Base-by-base conservation (phyloP, 192 early-diverging fungal species). In the Backusella sp. region DNA sequence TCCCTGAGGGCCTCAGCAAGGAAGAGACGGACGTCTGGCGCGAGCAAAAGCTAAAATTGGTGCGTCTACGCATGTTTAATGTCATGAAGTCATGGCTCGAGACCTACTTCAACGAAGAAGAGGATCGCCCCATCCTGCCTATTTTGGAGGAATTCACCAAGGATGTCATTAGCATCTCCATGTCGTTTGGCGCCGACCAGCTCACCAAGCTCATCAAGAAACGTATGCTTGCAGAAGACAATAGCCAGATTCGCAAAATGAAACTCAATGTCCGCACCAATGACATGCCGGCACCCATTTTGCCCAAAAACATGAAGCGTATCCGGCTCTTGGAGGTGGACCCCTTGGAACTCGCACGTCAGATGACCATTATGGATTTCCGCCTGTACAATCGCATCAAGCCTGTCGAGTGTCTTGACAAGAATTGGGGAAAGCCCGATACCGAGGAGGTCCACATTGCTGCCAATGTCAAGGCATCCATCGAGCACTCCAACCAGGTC, bases 41-140 rank as follows among this genome's bases (percentile, higher is more conserved):
- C 15, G 94, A 95, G 72, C 90, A 92, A 79, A 98, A 97, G 80
- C 82, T 91, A 65, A 95, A 91, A 72, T 91, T 94, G 21, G 89
- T 99, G 52, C 90, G 96, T 34, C 85, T 97, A 69, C 78, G 80
- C 39, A 95, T 97, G 5, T 97, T 92, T 86, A 96, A 96, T 77
- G 86, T 97, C 41, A 90, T 98, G 82, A 98, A 97, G 82, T 89
- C 87, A 14, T 99, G 96, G 96, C 80, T 97, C 7, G 96, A 98
- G 77, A 91, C 86, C 70, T 93, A 95, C 82, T 93, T 90, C 72
- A 83, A 90, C 39, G 95, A 96, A 73, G 89, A 90, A 76, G 75
- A 79, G 44, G 91, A 94, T 86, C 90, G 8, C 84, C 84, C 67
- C 4, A 79, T 77, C 5, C 46, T 79, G 36, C 42, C 73, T 3